These are phyloP conservation scores for Quercus agrifolia DNA, from an alignment of 306 rosid genomes.

Conservation along the genomic window DNA sequence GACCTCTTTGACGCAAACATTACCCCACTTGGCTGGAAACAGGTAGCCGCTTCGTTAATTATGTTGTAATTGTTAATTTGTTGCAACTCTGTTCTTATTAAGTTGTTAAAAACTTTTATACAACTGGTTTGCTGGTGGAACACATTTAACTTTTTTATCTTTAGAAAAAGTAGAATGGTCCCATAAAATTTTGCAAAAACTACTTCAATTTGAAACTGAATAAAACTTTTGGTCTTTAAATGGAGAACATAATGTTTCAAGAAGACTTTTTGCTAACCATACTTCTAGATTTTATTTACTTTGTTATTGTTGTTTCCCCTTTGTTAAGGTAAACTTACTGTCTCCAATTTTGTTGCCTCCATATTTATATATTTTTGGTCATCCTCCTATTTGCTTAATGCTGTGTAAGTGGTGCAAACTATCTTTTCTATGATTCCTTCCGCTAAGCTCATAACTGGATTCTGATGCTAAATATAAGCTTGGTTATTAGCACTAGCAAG, in stretches of 20 bases:
- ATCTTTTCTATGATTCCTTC: not conserved
- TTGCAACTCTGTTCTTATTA: not conserved
- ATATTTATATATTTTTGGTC: not conserved
- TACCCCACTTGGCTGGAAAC: conserved; percentile 88
- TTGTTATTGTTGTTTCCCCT: conserved; percentile 57
- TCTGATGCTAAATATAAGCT: not conserved
- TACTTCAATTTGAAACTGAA: not conserved
- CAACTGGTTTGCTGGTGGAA: not conserved
- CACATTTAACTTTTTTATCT: not conserved
- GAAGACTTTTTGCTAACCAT: not conserved
- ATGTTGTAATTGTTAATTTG: not conserved
- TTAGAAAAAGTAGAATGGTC: not conserved
- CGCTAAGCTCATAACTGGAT: not conserved
- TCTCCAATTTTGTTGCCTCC: conserved; percentile 10
- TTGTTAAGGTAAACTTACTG: conserved; percentile 66
- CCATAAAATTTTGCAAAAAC: not conserved
- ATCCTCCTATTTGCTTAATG: not conserved
- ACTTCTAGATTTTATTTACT: not conserved
- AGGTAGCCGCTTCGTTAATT: conserved; percentile 44
- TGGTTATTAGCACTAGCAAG: not conserved
- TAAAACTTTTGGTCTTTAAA: not conserved
- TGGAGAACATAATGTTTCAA: not conserved
- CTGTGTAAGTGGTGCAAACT: not conserved
- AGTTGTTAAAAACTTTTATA: not conserved
- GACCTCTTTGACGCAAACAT: conserved; percentile 84